These are phyloP conservation scores for Mortierella sp. DNA, from an alignment of 371 early-diverging fungal genomes.

Conservation along the genomic window DNA sequence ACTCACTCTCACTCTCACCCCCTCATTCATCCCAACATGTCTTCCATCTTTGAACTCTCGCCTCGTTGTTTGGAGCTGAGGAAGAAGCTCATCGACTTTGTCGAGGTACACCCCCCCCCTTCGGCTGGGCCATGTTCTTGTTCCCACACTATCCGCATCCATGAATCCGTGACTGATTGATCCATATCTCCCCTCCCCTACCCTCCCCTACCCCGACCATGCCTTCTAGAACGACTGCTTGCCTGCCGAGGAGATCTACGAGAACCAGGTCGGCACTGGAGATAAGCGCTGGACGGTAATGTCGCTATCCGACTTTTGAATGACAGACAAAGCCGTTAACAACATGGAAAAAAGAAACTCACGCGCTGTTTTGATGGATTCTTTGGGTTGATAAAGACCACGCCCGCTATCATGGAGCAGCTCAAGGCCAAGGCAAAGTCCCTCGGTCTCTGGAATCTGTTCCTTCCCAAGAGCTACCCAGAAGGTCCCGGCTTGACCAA, in stretches of 20 bases:
- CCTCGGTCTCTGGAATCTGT: conserved; percentile 97
- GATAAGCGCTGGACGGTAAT: conserved; percentile 84
- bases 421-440: conserved; percentile 88
- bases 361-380: neutral
- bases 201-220: neutral
- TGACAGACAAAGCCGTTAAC: too few species aligned
- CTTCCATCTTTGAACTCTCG: conserved; percentile 62
- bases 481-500: conserved; percentile 92
- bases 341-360: neutral
- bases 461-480: conserved; percentile 78
- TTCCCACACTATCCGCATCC: too few species aligned
- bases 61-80: conserved; percentile 76
- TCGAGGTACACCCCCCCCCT: conserved; percentile 70
- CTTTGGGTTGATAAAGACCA: conserved; percentile 47
- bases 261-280: conserved; percentile 77
- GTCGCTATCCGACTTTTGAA: too few species aligned
- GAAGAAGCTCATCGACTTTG: conserved; percentile 78
- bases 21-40: conserved; percentile 11
- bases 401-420: conserved; percentile 87
- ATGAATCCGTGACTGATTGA: neutral
- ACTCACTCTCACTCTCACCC: neutral
- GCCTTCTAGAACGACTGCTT: conserved; percentile 87
- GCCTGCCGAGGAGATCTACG: conserved; percentile 87
- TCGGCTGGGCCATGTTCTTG: too few species aligned
- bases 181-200: neutral